Base-by-base conservation (phyloP, 73 alveolate species). In the Blepharisma stoltei region DNA sequence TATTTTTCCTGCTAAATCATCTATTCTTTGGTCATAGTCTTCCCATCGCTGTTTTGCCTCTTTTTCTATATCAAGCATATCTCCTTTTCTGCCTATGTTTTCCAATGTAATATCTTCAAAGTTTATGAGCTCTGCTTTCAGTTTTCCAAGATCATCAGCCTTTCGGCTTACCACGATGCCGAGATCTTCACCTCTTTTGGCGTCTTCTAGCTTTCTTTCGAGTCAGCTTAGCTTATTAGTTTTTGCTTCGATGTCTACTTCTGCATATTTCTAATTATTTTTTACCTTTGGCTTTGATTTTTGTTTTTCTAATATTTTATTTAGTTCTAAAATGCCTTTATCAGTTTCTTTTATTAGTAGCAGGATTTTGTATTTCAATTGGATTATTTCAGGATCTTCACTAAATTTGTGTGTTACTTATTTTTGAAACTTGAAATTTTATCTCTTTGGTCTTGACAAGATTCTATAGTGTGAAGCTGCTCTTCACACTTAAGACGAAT, bases 201-300 rank as follows among this genome's bases (percentile, higher is more conserved):
- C 23, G 23, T 52, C 66, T 14, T 52, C 66, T 1, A 52, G 23
- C 23, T 20, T 52, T 52, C 23, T 52, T 14, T 14, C 66, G 4
- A 52, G 66, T 4, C 66, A 52, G 2, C 4, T 52, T 14, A 14
- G 23, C 23, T 52, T 52, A 52, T 52, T 52, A 1, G n/a, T 20
- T 52, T 52, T 52, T 11, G 66, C 66, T 52, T 52, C 66, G 0
- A 52, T 52, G 23, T 52, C 66, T 1, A 52, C 23, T 52, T 11
- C n/a, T 14, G 27, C 23, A 52, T 14, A 52, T 14, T 14, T 14
- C 66, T 52, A 52, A 14, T 14, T 52, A 20, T 14, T 52, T 52
- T 52, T 52, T 52, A 52, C 66, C 66, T 20, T 52, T 52, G 66
- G 66, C 23, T 52, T 52, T 14, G 66, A 52, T 52, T 52, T 52